Base-by-base conservation (phyloP, 2,329 filamentous ascomycete genomes). In the Thelonectria rubi region DNA sequence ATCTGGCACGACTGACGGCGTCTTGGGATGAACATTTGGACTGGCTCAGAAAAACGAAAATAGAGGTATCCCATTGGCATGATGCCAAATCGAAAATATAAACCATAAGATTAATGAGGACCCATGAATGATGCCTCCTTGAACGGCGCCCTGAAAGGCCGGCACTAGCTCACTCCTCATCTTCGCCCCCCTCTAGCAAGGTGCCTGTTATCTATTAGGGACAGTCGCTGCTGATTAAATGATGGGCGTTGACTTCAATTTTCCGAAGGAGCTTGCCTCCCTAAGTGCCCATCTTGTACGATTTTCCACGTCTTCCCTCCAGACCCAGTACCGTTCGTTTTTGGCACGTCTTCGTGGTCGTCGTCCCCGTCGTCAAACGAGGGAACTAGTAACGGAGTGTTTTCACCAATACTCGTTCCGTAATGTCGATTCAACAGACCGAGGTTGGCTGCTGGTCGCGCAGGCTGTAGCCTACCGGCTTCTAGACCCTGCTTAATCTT, bases 1-100 rank as follows among this genome's bases (percentile, higher is more conserved):
- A 93, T 96, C 65, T 97, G 93, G 93, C 95, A 95, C 76, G 91
- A 96, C 60, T 80, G 50, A 62, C 17, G 10, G n/a, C 20, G 21
- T 21, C 40, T 17, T 21, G 8, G 8, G 18, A 15, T 30, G 7
- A 30, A 6, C 8, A 30, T 30, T 9, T 30, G 26, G 26, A 2
- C 26, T 30, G 5, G 10, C 26, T 30, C 10, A 37, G 34, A 37
- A 3, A 37, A 15, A 15, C 34, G 11, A 15, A 15, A 37, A 37
- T 37, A 37, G 34, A 37, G 8, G 12, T 37, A 37, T 14, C 14
- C 11, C 11, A 7, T 14, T 3, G 11, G 34, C 34, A 37, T 14
- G 6, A 37, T 14, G 15, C 12, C 34, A 14, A 37, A 37, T 3
- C 8, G 12, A 3, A 37, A 37, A 37, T 37, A 30, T 37, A 37